phyloP scores from a whole-genome alignment of 495 filamentous ascomycete species.

The Neurospora tetraspora region DNA sequence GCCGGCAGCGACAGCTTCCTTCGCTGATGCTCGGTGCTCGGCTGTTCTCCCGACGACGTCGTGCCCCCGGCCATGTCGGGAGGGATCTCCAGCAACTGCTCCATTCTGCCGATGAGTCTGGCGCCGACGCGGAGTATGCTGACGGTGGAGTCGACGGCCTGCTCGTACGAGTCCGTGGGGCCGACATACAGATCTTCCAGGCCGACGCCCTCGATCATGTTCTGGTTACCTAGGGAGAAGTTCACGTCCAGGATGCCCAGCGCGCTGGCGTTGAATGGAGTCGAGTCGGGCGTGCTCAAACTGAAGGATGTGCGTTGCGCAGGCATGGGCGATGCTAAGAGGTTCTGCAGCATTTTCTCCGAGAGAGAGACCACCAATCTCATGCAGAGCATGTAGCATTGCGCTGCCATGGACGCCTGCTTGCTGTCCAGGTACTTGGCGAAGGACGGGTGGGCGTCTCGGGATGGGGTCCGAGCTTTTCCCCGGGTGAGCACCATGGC shows the following conservation, averaged over 20 bases:
- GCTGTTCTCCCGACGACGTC: constrained; percentile 1
- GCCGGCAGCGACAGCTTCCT: constrained; percentile 1
- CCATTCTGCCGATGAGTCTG: constrained; percentile 1
- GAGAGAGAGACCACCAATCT: background rate
- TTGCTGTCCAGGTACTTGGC: constrained; percentile 1
- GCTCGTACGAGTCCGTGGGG: constrained; percentile 1
- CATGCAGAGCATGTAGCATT: constrained; percentile 1
- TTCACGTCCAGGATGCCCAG: constrained; percentile 1
- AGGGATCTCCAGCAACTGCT: constrained; percentile 1
- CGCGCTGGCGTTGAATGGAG: background rate
- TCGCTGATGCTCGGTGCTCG: background rate
- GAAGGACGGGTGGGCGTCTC: constrained; percentile 1
- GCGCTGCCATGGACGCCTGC: background rate
- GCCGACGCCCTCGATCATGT: constrained; percentile 1
- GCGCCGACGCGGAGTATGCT: constrained; percentile 1
- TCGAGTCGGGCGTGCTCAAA: background rate
- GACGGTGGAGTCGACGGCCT: constrained; percentile 2
- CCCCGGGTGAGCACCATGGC: background rate
- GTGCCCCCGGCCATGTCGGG: constrained; percentile 1
- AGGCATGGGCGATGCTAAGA: constrained; percentile 1
- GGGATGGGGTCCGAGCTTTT: background rate
- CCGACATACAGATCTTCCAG: constrained; percentile 1
- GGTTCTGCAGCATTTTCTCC: constrained; percentile 1
- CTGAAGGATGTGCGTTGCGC: constrained; percentile 1
- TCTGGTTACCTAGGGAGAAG: background rate